A percentile compares a stretch with the other conserved stretches of the same genome.
phyloP scores from a whole-genome alignment of 306 rosid genomes.

The Alnus glutinosa region DNA sequence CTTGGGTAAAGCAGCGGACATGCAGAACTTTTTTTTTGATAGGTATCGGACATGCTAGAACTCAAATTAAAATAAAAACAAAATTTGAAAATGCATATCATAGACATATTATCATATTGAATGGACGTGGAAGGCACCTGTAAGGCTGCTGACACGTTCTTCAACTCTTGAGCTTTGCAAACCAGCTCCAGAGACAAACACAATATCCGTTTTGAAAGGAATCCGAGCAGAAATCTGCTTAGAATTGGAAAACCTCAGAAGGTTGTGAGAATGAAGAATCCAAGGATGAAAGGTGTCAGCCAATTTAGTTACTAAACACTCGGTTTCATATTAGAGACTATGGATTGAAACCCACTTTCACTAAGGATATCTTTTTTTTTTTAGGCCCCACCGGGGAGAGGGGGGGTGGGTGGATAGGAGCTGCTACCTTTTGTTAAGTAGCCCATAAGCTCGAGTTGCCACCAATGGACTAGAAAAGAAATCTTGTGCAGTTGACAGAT shows the following conservation, averaged over 20 bases:
- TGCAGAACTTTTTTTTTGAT: too few relatives aligned
- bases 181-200: slow-evolving; percentile 68
- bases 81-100: slow-evolving; percentile 17
- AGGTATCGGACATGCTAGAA: neutral
- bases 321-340: neutral
- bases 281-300: slow-evolving; percentile 9
- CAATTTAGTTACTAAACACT: neutral
- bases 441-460: slow-evolving; percentile 5
- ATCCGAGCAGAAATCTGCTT: slow-evolving; percentile 74
- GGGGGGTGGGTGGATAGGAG: neutral
- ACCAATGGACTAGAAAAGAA: neutral
- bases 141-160: slow-evolving; percentile 67
- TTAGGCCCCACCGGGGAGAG: neutral
- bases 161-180: slow-evolving; percentile 52
- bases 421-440: neutral
- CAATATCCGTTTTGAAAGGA: slow-evolving; percentile 77
- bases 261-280: slow-evolving; percentile 15
- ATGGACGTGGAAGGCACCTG: slow-evolving; percentile 56
- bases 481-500: slow-evolving; percentile 1
- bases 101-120: slow-evolving; percentile 15
- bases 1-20: neutral
- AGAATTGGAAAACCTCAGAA: slow-evolving; percentile 19
- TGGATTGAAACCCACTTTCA: slow-evolving; percentile 1
- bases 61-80: slow-evolving; percentile 7
- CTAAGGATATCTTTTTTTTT: neutral